Base-by-base conservation (phyloP, 106 monocot species). In the Dendrobium nobile region DNA sequence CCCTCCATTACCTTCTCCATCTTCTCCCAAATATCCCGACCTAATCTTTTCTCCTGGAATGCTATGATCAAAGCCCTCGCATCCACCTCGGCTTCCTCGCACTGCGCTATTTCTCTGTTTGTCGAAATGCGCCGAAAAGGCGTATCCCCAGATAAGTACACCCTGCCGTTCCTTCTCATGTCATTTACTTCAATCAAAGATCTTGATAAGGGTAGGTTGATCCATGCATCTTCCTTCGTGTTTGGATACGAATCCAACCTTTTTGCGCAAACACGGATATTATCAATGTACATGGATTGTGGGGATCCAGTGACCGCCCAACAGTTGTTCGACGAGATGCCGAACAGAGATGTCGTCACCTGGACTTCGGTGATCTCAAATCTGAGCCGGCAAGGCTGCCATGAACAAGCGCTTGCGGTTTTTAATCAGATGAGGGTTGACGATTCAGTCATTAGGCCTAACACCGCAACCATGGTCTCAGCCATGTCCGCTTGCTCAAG, bases 21-120 rank as follows among this genome's bases (percentile, higher is more conserved):
- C 18, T 91, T 91, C 54, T 9, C 47, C 67, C 72, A 79, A 8
- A 88, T 92, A 54, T 31, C 54, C 19, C 41, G 54, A 0, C 85
- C 90, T 72, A 88, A 82, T 55, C 16, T 83, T 7, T 94, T 91
- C 89, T 94, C 91, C 41, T 90, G 83, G 87, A 94, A 92, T 76
- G 84, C 91, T 47, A 47, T 94, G 75, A 91, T 91, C 79, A 81
- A 85, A 59, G 51, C 82, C 10, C 72, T 83, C n/a, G 74, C 87
- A 10, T 33, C 41, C 4, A 51, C 77, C 41, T 48, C 73, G 7
- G 27, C 65, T 1, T 58, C 65, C 4, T 45, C 61, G 13, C 3
- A 37, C 37, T 55, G 9, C 2, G 84, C 87, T 31, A 82, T 90
- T 26, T 47, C 65, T 0, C 19, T 91, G 44, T 94, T 85, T 47